A percentile compares a stretch with the other conserved stretches of the same genome.
Evolutionary conservation across 2,329 filamentous ascomycete genomes (phyloP).

Genomic region (Chaetomiaceae sp.): DNA sequence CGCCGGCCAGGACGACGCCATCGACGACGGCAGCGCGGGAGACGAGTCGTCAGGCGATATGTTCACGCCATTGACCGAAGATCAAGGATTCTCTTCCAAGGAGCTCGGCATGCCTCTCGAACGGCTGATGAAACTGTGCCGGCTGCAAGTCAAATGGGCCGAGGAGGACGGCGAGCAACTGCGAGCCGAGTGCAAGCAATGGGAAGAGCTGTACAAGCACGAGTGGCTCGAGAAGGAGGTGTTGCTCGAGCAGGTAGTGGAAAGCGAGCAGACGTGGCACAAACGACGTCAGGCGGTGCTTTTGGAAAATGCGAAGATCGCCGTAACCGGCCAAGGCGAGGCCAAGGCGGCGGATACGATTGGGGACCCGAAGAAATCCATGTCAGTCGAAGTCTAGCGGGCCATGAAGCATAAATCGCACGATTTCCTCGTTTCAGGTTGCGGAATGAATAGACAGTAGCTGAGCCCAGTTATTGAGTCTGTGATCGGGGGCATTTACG

Average conservation of each 20-base stretch:
- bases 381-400: constrained; percentile 32
- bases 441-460: too few species aligned
- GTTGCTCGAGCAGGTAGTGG: constrained; percentile 67
- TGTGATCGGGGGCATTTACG: not conserved
- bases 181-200: constrained; percentile 58
- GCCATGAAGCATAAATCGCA: not conserved
- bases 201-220: constrained; percentile 63
- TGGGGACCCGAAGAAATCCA: not conserved
- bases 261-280: constrained; percentile 63
- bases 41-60: constrained; percentile 57
- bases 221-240: constrained; percentile 81
- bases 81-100: constrained; percentile 59
- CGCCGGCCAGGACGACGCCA: constrained; percentile 51
- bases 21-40: constrained; percentile 44
- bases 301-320: constrained; percentile 43
- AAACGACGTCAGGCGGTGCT: constrained; percentile 54
- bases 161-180: constrained; percentile 62
- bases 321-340: constrained; percentile 29
- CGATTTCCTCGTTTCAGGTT: not conserved
- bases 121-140: constrained; percentile 63
- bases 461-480: not conserved
- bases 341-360: not conserved
- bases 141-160: constrained; percentile 68
- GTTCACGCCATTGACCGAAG: constrained; percentile 51
- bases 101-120: constrained; percentile 59